Conservation (phyloP, 139 green algal genomes). For the Chlamydomonas applanata region DNA sequence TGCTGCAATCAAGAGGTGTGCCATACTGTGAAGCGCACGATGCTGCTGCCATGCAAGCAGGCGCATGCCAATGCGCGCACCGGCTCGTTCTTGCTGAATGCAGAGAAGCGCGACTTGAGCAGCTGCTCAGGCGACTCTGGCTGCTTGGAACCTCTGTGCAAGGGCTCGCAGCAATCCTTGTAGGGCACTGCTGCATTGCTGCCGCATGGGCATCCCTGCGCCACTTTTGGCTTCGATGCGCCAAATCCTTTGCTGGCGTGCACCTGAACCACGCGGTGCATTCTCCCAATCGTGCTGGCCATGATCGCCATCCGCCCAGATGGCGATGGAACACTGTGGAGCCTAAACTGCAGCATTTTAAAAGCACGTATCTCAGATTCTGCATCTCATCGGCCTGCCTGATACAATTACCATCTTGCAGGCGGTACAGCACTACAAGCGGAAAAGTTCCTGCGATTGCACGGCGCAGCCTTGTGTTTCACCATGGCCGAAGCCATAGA, state of each 20-base stretch:
- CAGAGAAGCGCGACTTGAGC: constrained; percentile 16
- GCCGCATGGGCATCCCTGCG: constrained; percentile 13
- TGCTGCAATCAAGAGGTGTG: no score
- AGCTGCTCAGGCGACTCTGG: not conserved
- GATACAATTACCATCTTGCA: not conserved
- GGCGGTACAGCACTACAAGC: not conserved
- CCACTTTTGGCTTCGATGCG: not conserved
- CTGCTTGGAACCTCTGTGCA: not conserved
- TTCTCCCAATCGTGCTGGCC: no score
- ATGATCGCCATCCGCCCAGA: no score
- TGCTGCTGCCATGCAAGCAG: not conserved
- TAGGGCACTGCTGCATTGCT: constrained; percentile 17
- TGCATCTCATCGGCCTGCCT: not conserved
- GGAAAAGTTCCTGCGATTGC: not conserved
- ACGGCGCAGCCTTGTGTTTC: not conserved
- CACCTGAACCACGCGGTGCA: not conserved
- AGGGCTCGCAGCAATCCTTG: constrained; percentile 25
- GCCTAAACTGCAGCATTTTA: not conserved
- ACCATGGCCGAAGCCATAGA: constrained; percentile 43
- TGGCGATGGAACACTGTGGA: no score
- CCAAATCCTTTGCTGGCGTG: constrained; percentile 20
- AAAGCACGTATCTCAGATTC: not conserved
- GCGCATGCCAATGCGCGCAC: not conserved
- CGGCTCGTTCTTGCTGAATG: constrained; percentile 9
- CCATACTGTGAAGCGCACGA: not conserved